phyloP scores from a whole-genome alignment of 1,284 basidiomycete species.

The Schizophyllum amplum region DNA sequence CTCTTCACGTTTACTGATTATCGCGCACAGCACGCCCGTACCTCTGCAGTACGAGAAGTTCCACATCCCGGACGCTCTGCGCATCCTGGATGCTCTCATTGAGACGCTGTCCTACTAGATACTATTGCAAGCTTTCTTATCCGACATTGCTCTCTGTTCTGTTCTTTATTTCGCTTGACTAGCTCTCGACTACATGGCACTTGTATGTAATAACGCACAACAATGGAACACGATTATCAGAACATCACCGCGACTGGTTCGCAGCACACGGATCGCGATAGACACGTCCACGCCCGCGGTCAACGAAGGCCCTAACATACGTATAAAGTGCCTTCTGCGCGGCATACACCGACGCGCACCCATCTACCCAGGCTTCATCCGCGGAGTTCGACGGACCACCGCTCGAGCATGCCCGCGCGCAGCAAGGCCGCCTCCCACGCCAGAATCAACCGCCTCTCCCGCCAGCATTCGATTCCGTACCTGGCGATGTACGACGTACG shows the following conservation, averaged over 20 bases:
- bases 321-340: no score
- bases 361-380: neutral
- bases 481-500: conserved; percentile 24
- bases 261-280: no score
- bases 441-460: conserved; percentile 37
- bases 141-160: no score
- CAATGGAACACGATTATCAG: no score
- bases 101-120: conserved; percentile 72
- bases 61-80: conserved; percentile 79
- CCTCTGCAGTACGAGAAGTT: conserved; percentile 86
- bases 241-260: no score
- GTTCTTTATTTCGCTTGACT: neutral
- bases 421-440: conserved; percentile 48
- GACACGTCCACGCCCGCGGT: neutral
- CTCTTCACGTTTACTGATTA: conserved; percentile 7
- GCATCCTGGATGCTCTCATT: conserved; percentile 76
- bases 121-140: conserved; percentile 2
- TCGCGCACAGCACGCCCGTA: conserved; percentile 60
- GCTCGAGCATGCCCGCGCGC: conserved; percentile 22
- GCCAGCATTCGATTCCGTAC: conserved; percentile 34
- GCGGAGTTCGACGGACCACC: conserved; percentile 23
- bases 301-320: neutral
- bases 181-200: neutral
- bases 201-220: neutral
- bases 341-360: neutral